A percentile compares a stretch with the other conserved stretches of the same genome.
Evolutionary conservation across 2,329 filamentous ascomycete genomes (phyloP).

Genomic region (Colletotrichum tabaci): DNA sequence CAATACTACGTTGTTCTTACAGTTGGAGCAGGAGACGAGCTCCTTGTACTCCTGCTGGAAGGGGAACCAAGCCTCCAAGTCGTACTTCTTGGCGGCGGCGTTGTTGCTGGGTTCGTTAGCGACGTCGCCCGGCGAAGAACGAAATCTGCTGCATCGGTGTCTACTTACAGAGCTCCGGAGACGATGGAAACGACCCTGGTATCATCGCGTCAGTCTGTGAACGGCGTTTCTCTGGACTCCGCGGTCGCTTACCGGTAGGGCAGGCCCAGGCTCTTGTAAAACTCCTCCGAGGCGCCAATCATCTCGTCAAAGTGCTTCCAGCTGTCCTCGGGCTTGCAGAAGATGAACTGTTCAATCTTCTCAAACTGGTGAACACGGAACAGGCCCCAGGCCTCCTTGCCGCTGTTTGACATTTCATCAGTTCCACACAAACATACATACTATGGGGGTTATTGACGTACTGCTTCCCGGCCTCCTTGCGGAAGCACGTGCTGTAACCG

Average conservation of each 20-base stretch:
- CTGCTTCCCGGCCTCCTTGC: constrained; percentile 91
- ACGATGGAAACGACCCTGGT: constrained; percentile 85
- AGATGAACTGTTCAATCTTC: constrained; percentile 87
- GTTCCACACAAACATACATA: not conserved
- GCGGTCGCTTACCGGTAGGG: constrained; percentile 75
- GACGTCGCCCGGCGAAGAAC: too few relatives aligned
- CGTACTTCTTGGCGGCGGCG: constrained; percentile 91
- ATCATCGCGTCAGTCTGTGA: not conserved
- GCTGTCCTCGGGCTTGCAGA: constrained; percentile 88
- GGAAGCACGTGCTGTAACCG: constrained; percentile 95
- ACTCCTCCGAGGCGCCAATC: constrained; percentile 92
- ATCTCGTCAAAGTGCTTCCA: constrained; percentile 96
- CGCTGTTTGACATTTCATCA: constrained; percentile 45
- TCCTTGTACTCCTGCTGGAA: constrained; percentile 99
- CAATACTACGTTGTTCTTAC: constrained; percentile 71
- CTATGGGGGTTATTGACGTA: constrained; percentile 59
- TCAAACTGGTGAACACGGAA: constrained; percentile 99
- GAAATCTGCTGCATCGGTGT: too few relatives aligned
- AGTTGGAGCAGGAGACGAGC: constrained; percentile 97
- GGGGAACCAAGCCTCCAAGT: constrained; percentile 96
- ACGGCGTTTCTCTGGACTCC: not conserved
- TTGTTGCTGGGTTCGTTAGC: constrained; percentile 51
- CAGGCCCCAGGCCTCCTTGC: constrained; percentile 96
- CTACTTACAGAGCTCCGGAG: constrained; percentile 80
- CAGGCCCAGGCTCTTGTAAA: constrained; percentile 90